phyloP scores from a whole-genome alignment of 2,329 filamentous ascomycete genomes.

The Talaromyces sp. region DNA sequence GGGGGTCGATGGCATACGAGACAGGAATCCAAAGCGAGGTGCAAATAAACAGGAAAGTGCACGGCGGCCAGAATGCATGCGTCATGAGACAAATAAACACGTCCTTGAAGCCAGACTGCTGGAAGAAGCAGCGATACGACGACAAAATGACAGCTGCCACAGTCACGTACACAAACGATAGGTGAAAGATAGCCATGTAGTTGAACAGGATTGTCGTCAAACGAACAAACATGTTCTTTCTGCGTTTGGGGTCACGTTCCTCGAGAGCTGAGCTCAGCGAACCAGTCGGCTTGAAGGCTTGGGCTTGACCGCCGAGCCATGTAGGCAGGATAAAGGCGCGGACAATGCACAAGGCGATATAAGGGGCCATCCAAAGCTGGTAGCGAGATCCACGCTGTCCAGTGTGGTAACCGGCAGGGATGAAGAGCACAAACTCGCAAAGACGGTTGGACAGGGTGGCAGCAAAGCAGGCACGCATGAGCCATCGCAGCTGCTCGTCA shows the following conservation, averaged over 20 bases:
- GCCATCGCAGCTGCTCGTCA: slow-evolving; percentile 53
- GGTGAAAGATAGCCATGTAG: slow-evolving; percentile 54
- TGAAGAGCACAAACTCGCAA: slow-evolving; percentile 55
- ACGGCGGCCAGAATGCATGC: slow-evolving; percentile 59
- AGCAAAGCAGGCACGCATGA: slow-evolving; percentile 54
- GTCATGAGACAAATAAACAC: slow-evolving; percentile 53
- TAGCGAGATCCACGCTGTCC: slow-evolving; percentile 54
- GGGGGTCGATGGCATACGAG: slow-evolving; percentile 58
- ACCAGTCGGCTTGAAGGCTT: slow-evolving; percentile 59
- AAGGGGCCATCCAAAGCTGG: slow-evolving; percentile 61
- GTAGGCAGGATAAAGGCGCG: slow-evolving; percentile 55
- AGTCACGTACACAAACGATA: slow-evolving; percentile 52
- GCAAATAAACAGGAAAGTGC: slow-evolving; percentile 55
- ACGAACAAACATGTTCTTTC: slow-evolving; percentile 46
- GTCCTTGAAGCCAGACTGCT: slow-evolving; percentile 33
- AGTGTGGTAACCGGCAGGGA: slow-evolving; percentile 57
- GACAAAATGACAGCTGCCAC: slow-evolving; percentile 49
- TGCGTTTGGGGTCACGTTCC: slow-evolving; percentile 48
- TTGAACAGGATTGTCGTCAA: slow-evolving; percentile 53
- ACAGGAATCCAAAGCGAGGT: slow-evolving; percentile 57
- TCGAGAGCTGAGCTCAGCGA: slow-evolving; percentile 54
- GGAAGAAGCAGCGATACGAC: slow-evolving; percentile 48
- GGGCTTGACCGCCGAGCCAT: slow-evolving; percentile 56
- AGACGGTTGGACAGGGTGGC: slow-evolving; percentile 50
- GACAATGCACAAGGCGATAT: slow-evolving; percentile 55